Base-by-base conservation (phyloP, 352 stramenopile species). In the Phytophthora tubulina region DNA sequence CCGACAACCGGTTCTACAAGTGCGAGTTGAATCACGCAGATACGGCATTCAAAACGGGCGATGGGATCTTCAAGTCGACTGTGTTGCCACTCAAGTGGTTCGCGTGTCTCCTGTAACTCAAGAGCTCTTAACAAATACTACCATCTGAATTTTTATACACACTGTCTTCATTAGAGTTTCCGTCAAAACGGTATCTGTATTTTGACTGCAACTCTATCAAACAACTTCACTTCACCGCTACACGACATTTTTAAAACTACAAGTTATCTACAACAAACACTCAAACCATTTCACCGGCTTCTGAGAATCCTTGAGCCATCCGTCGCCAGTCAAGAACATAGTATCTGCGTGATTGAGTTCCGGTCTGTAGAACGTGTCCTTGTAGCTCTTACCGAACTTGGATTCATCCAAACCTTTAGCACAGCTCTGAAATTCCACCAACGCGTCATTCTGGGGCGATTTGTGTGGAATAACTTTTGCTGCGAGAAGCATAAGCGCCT, bases 341-440 rank as follows among this genome's bases (percentile, higher is more conserved):
- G 67, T 81, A 54, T 90, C 82, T 4, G 70, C 54, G 66, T 90
- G 82, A 55, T 88, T 87, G n/a, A 90, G 45, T 38, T 76, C 36
- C 1, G 78, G 67, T 31, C 63, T 58, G 73, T 87, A 90, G 66
- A 78, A 82, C 6, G 31, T 53, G 39, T 75, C 64, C 30, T 27
- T 65, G 65, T 83, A 81, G 11, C 54, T 76, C 27, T 49, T 78
- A 36, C 59, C 64, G 31, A 89, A 86, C 54, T 67, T 62, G 21
- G 59, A 52, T 14, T 46, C 10, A 35, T 81, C 74, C 2, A 86
- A 56, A 15, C 70, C 72, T 6, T 64, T 63, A 17, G 46, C 27
- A 32, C 84, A 92, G 63, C 80, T 89, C 9, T 79, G 54, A 44
- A 75, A 88, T 58, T 89, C 82, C 15, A 90, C 73, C 4, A 77